Base-by-base conservation (phyloP, 306 rosid species). In the Alnus glutinosa region DNA sequence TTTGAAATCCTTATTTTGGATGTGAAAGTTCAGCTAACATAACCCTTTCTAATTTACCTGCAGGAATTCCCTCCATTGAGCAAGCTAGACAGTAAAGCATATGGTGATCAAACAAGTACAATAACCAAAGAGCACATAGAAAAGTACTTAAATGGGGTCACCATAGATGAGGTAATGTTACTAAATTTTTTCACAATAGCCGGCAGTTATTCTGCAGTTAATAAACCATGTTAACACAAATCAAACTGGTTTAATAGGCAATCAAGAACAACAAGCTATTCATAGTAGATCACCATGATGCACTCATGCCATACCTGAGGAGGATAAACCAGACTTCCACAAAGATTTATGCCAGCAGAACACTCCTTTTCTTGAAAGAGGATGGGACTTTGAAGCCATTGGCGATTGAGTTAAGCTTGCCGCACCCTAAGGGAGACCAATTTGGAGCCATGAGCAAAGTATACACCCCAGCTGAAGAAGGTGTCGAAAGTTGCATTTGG, bases 11-110 rank as follows among this genome's bases (percentile, higher is more conserved):
- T 9, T 15, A 6, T 14, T 15, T 36, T 16, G 23, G 46, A 2
- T 37, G n/a, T 34, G 11, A 16, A 6, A 14, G 46, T 64, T 64
- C n/a, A 13, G 48, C 34, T 64, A 28, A 75, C 16, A 75, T 36
- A 64, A 5, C 70, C 58, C 42, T 44, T 11, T 66, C 39, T 52
- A 46, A 55, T 42, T 70, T 11, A 81, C 66, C n/a, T 79, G 42
- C 78, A 93, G 98, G 87, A 78, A 68, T 93, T 91, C 76, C 98
- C 97, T 3, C 92, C 92, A 16, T 52, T 18, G 74, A 93, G 98
- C 90, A 86, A 89, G 72, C 82, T 93, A 71, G 92, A 90, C 75
- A 76, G 50, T 13, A 63, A 79, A 12, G 55, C 71, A 74, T 93
- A 84, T 64, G 97, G 96, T 83, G 82, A 91, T 51, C 88, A 91